Evolutionary conservation across 768 basidiomycete genomes (phyloP), one percentile per base, ranked within the genome.

Genomic region (Mycena belliarum): DNA sequence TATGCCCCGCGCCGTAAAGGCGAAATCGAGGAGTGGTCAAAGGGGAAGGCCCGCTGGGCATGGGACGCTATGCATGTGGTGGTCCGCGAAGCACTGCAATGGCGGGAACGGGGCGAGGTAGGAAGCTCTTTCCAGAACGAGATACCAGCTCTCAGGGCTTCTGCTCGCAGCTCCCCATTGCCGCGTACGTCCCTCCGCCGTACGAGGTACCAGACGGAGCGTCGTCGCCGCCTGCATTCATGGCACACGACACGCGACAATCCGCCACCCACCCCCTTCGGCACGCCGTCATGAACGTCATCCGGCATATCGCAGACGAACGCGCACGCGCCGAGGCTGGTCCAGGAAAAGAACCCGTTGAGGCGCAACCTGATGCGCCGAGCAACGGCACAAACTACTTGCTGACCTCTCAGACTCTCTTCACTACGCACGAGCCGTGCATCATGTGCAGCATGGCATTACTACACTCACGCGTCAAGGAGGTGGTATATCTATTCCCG

Each of bases 381-480:
- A 70, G 65, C 52, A 93, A 91, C 63, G 89, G 91, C 15, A 75
- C 86, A 1, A 88, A 90, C 67, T 99, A 99, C 72, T 86, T 98
- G 42, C 79, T 98, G 24, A 98, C 94, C 0, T 85, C 86, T 2
- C 81, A 86, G 18, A 85, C 87, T 1, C 77, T 98, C 24, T 98
- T 98, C 76, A 84, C 86, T 51, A 93, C 93, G 11, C 96, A 99
- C 72, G 97, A 99, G 65, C 97, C 97, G 0, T 99, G 97, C 65
- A 82, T 99, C 55, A 94, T 98, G 93, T 99, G 97, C 71, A 85
- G 87, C 65, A 99, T 99, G 97, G 93, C 95, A 2, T 75, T 98
- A 21, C 75, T 97, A 7, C 97, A 99, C 72, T 95, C 92, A 1
- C 84, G 97, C n/a, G 93, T 98, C 54, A 88, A 89, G 65, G 87